These are phyloP conservation scores for Theobroma cacao DNA, from an alignment of 345 rosid species.

Conservation along the genomic window DNA sequence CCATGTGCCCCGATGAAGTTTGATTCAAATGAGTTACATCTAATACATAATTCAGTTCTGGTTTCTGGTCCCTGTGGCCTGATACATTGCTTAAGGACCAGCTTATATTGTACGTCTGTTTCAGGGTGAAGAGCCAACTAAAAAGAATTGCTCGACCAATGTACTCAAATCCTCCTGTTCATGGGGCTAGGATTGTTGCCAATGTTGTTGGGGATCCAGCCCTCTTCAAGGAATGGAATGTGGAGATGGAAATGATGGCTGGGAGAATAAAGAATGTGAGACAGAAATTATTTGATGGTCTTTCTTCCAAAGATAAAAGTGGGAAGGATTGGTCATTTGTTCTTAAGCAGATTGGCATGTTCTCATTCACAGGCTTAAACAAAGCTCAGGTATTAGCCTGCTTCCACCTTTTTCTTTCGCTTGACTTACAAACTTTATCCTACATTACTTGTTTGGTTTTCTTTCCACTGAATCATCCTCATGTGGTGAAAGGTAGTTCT, in stretches of 20 bases:
- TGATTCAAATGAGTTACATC: not conserved
- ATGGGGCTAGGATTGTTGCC: conserved; percentile 93
- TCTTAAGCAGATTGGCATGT: conserved; percentile 95
- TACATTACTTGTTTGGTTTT: not conserved
- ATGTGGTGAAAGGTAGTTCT: not conserved
- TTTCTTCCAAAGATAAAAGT: conserved; percentile 71
- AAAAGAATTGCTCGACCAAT: conserved; percentile 95
- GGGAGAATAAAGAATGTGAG: conserved; percentile 94
- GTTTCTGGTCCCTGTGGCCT: not conserved
- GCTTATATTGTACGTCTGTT: not conserved
- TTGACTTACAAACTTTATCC: not conserved
- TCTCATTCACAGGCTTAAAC: conserved; percentile 92
- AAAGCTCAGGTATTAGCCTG: conserved; percentile 67
- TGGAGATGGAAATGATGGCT: conserved; percentile 97
- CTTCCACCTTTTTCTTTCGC: not conserved
- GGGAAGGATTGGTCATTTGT: conserved; percentile 97
- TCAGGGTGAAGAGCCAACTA: conserved; percentile 97
- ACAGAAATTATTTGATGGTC: conserved; percentile 69
- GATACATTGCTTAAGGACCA: not conserved
- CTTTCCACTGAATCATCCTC: not conserved
- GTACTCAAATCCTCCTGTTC: conserved; percentile 98
- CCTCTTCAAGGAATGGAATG: conserved; percentile 87
- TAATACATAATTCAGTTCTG: not conserved
- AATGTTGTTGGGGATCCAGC: conserved; percentile 80
- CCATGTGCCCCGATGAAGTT: not conserved